phyloP scores from a whole-genome alignment of 2,329 filamentous ascomycete genomes.

The Dendryphion nanum region DNA sequence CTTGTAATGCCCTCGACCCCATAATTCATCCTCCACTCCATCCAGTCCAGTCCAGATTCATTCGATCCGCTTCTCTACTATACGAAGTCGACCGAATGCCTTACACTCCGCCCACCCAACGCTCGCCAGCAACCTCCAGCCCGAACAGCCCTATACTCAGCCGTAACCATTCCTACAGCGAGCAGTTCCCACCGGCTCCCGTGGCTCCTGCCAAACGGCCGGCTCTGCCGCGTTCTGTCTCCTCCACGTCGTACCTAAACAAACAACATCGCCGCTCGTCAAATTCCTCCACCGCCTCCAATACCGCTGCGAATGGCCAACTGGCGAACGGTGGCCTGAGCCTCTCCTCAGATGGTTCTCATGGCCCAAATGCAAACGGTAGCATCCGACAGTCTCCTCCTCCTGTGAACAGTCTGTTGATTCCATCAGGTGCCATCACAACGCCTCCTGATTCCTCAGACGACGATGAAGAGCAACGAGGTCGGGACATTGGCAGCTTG shows the following conservation, averaged over 20 bases:
- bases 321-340: slow-evolving; percentile 26
- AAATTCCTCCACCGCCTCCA: slow-evolving; percentile 41
- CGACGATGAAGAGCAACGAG: slow-evolving; percentile 82
- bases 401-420: slow-evolving; percentile 72
- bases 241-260: slow-evolving; percentile 61
- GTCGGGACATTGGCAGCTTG: slow-evolving; percentile 44
- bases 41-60: slow-evolving; percentile 25
- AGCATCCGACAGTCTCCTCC: slow-evolving; percentile 80
- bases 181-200: slow-evolving; percentile 35
- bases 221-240: slow-evolving; percentile 55
- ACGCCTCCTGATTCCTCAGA: slow-evolving; percentile 92
- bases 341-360: slow-evolving; percentile 18
- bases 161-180: slow-evolving; percentile 52
- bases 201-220: slow-evolving; percentile 41
- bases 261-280: slow-evolving; percentile 62
- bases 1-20: slow-evolving; percentile 44
- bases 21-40: slow-evolving; percentile 32
- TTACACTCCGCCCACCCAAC: slow-evolving; percentile 78
- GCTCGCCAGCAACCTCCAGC: slow-evolving; percentile 59
- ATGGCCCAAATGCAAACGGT: slow-evolving; percentile 45
- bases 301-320: slow-evolving; percentile 26
- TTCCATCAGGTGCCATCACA: slow-evolving; percentile 81
- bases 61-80: slow-evolving; percentile 30
- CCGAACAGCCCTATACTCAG: slow-evolving; percentile 50
- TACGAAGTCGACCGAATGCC: slow-evolving; percentile 63